Conservation (phyloP, 2,329 filamentous ascomycete species). For the Colletotrichum tamarilloi region DNA sequence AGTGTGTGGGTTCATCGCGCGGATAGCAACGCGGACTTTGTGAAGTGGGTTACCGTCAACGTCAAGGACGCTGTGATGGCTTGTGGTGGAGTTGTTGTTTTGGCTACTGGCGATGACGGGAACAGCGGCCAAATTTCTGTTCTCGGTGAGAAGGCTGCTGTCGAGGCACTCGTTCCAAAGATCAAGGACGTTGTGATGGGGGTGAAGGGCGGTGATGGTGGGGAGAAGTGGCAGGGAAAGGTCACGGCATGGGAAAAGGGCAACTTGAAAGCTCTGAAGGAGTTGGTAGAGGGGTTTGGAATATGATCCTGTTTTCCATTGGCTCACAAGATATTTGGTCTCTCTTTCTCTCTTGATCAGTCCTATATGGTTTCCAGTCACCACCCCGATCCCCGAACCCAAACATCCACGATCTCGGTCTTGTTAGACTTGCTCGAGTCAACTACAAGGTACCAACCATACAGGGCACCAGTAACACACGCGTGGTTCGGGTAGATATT, state of each 20-base stretch:
- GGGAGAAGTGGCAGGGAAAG: slow-evolving; percentile 47
- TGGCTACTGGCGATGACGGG: slow-evolving; percentile 43
- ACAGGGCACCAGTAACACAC: slow-evolving; percentile 70
- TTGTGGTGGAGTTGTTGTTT: slow-evolving; percentile 35
- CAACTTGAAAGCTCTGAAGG: slow-evolving; percentile 39
- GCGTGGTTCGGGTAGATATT: slow-evolving; percentile 73
- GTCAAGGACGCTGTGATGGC: slow-evolving; percentile 38
- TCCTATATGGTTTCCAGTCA: slow-evolving; percentile 6
- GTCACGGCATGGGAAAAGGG: slow-evolving; percentile 42
- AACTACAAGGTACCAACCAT: slow-evolving; percentile 67
- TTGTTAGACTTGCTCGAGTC: slow-evolving; percentile 58
- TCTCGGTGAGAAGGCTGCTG: slow-evolving; percentile 38
- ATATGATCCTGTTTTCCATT: background rate
- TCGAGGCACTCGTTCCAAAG: slow-evolving; percentile 36
- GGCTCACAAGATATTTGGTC: too few relatives aligned
- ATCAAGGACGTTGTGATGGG: slow-evolving; percentile 37
- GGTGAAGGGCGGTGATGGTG: slow-evolving; percentile 44
- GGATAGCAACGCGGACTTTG: slow-evolving; percentile 43
- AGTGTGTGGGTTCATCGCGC: slow-evolving; percentile 41
- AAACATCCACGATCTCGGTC: slow-evolving; percentile 64
- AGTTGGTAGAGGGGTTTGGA: slow-evolving; percentile 1
- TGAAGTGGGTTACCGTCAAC: slow-evolving; percentile 42
- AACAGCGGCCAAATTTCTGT: slow-evolving; percentile 40
- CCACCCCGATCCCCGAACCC: slow-evolving; percentile 68
- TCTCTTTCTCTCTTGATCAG: background rate